These are phyloP conservation scores for Trichodelitschia bisporula DNA, from an alignment of 495 filamentous ascomycete genomes.

Conservation along the genomic window DNA sequence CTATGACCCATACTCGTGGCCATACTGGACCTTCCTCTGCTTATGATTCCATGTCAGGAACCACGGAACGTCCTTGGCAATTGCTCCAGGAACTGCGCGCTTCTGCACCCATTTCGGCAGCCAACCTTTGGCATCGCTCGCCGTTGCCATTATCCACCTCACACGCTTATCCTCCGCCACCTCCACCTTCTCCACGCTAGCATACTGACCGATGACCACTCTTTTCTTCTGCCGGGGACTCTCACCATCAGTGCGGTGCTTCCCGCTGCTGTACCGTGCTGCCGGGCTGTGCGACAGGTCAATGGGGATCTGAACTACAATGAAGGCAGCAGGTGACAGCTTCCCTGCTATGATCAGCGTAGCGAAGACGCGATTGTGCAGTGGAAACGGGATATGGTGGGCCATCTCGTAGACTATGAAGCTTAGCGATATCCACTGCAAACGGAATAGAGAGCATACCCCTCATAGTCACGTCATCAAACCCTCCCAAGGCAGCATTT, in stretches of 20 bases:
- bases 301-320: slow-evolving; percentile 17
- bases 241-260: slow-evolving; percentile 1
- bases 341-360: slow-evolving; percentile 18
- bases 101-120: slow-evolving; percentile 47
- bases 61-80: slow-evolving; percentile 47
- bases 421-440: no score
- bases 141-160: slow-evolving; percentile 46
- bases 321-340: slow-evolving; percentile 5
- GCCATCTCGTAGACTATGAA: slow-evolving; percentile 21
- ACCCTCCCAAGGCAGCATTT: no score
- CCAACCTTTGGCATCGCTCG: slow-evolving; percentile 39
- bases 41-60: slow-evolving; percentile 44
- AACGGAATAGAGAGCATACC: no score
- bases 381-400: slow-evolving; percentile 22
- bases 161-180: slow-evolving; percentile 16
- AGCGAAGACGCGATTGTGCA: slow-evolving; percentile 30
- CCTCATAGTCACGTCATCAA: no score
- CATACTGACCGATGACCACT: slow-evolving; percentile 16
- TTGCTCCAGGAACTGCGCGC: slow-evolving; percentile 32
- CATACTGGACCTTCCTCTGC: no score
- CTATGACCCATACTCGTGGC: no score
- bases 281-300: slow-evolving; percentile 23
- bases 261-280: slow-evolving; percentile 6
- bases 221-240: slow-evolving; percentile 2
- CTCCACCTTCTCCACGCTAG: slow-evolving; percentile 30